Evolutionary conservation across 176 grass and related monocot species (phyloP).

Genomic region (Carex littledalei): DNA sequence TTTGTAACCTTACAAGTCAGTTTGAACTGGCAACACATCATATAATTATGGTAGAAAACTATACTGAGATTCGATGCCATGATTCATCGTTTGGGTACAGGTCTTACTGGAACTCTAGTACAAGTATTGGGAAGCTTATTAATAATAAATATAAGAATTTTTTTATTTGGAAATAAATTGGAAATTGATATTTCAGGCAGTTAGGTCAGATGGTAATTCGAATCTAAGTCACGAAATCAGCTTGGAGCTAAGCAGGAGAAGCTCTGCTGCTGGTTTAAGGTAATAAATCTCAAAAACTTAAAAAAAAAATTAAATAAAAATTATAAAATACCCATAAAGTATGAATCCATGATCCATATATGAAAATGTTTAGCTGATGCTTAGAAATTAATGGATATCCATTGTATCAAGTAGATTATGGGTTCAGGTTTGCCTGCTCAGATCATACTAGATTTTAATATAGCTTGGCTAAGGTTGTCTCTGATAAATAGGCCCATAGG

Average conservation of each 20-base stretch:
- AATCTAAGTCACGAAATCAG: constrained; percentile 66
- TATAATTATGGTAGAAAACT: background rate
- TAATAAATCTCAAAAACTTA: constrained; percentile 5
- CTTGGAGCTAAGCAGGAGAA: constrained; percentile 57
- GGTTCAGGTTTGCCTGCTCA: constrained; percentile 1
- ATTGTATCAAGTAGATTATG: background rate
- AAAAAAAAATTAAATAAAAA: background rate
- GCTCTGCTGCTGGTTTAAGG: constrained; percentile 62
- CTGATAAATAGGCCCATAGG: constrained; percentile 60
- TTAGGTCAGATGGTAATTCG: constrained; percentile 63
- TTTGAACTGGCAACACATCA: background rate
- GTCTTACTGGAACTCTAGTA: background rate
- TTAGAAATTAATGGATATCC: background rate
- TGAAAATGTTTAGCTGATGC: background rate
- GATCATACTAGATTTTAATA: background rate
- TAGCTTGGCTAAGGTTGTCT: background rate
- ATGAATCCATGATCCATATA: background rate
- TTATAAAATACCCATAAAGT: background rate
- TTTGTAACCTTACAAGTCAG: background rate
- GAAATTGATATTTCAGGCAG: constrained; percentile 44
- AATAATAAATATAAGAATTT: background rate
- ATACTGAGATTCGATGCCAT: background rate
- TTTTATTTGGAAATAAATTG: background rate
- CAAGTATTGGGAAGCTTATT: background rate
- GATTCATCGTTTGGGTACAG: background rate